Conservation (phyloP, 116 monocot genomes). For the Zostera marina region DNA sequence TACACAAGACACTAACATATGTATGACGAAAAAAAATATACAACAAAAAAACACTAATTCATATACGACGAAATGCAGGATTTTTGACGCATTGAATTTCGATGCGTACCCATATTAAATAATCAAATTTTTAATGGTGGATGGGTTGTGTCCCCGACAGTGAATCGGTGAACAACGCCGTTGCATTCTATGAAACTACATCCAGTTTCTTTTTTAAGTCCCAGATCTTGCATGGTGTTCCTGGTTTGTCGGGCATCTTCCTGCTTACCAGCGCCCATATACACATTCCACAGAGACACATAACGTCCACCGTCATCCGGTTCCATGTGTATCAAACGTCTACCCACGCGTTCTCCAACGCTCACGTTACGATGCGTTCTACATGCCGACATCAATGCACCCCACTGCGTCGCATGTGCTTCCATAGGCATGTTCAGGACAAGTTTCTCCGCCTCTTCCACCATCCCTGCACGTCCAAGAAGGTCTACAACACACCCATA, state of each 20-base stretch:
- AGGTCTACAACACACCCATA: slow-evolving; percentile 62
- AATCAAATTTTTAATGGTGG: no score
- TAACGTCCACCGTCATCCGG: slow-evolving; percentile 35
- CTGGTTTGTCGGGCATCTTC: slow-evolving; percentile 29
- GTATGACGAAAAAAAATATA: no score
- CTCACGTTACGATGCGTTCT: slow-evolving; percentile 20
- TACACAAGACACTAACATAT: no score
- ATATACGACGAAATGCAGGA: no score
- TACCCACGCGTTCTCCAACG: slow-evolving; percentile 25
- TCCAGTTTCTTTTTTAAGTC: slow-evolving; percentile 47
- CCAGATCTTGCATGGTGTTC: slow-evolving; percentile 36
- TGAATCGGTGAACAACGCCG: slow-evolving; percentile 40
- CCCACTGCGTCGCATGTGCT: slow-evolving; percentile 27
- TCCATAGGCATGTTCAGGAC: slow-evolving; percentile 34
- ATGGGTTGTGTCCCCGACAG: slow-evolving; percentile 36
- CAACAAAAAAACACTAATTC: no score
- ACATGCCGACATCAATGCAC: slow-evolving; percentile 43
- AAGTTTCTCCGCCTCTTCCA: slow-evolving; percentile 45
- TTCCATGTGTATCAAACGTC: slow-evolving; percentile 24
- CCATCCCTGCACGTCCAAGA: slow-evolving; percentile 45
- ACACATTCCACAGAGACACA: slow-evolving; percentile 44
- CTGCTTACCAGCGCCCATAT: slow-evolving; percentile 25
- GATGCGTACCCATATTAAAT: no score
- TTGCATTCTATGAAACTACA: slow-evolving; percentile 44
- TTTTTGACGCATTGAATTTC: no score